phyloP scores from a whole-genome alignment of 768 basidiomycete species.

The Mycena polygramma region DNA sequence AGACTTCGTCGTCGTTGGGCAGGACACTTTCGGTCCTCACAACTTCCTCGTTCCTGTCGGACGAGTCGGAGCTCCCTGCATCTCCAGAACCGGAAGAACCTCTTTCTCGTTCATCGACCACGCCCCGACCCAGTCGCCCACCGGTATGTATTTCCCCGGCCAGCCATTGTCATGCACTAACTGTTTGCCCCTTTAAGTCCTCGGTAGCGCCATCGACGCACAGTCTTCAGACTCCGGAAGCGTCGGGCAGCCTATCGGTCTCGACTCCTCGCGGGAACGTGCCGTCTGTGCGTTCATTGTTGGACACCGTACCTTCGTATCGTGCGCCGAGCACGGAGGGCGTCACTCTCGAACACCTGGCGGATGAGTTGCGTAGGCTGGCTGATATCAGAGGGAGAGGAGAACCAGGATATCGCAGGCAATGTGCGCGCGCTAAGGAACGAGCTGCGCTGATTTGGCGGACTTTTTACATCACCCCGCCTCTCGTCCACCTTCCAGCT shows the following conservation, averaged over 20 bases:
- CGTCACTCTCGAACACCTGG: constrained; percentile 62
- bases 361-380: constrained; percentile 67
- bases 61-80: constrained; percentile 16
- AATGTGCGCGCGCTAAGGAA: constrained; percentile 79
- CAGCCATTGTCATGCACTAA: neutral
- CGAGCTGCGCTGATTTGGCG: constrained; percentile 74
- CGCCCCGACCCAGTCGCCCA: constrained; percentile 40
- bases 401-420: constrained; percentile 73
- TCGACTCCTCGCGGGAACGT: constrained; percentile 60
- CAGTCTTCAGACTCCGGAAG: constrained; percentile 55
- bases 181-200: constrained; percentile 41
- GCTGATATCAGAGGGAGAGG: constrained; percentile 72
- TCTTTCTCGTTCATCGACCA: constrained; percentile 28
- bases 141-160: constrained; percentile 40
- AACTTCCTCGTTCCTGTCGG: constrained; percentile 34
- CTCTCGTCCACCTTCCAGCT: constrained; percentile 44
- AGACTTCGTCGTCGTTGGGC: constrained; percentile 30
- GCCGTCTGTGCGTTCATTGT: constrained; percentile 62
- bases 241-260: constrained; percentile 52
- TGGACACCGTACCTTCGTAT: constrained; percentile 60
- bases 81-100: neutral
- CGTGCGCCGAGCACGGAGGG: constrained; percentile 65
- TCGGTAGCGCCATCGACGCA: constrained; percentile 48
- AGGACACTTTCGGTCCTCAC: constrained; percentile 31
- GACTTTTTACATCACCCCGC: constrained; percentile 64